A percentile compares a stretch with the other conserved stretches of the same genome.
phyloP scores from a whole-genome alignment of 192 early-diverging fungal species.

The Chytriomyces confervae region DNA sequence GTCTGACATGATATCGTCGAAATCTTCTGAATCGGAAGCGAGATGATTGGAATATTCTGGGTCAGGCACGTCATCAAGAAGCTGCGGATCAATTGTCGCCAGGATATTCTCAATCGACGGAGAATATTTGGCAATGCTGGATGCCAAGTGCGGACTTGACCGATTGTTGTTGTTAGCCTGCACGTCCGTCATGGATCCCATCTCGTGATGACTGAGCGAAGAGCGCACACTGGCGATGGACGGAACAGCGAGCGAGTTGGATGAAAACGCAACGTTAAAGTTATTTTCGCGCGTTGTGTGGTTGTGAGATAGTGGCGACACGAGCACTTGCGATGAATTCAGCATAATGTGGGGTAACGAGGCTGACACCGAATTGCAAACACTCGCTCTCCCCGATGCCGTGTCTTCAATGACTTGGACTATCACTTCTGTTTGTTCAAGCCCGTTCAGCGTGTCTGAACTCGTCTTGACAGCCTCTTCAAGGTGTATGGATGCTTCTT shows the following conservation, averaged over 20 bases:
- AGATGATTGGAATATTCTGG: conserved; percentile 36
- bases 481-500: neutral
- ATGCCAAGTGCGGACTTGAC: neutral
- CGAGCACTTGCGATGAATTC: neutral
- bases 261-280: neutral
- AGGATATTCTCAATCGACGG: conserved; percentile 3
- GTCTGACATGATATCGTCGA: conserved; percentile 3
- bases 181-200: neutral
- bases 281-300: neutral
- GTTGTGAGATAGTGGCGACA: neutral
- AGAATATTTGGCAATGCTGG: neutral
- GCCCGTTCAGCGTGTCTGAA: conserved; percentile 4
- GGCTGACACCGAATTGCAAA: neutral
- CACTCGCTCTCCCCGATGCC: neutral
- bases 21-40: conserved; percentile 19
- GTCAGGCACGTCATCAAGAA: conserved; percentile 49
- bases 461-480: conserved; percentile 9
- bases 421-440: neutral
- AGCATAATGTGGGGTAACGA: neutral
- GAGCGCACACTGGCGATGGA: conserved; percentile 15
- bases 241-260: neutral
- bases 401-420: neutral
- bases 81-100: conserved; percentile 35
- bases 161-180: neutral
- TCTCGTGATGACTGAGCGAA: conserved; percentile 24